phyloP scores from a whole-genome alignment of 225 moss, liverwort and hornwort genomes.

The Antitrichia curtipendula region DNA sequence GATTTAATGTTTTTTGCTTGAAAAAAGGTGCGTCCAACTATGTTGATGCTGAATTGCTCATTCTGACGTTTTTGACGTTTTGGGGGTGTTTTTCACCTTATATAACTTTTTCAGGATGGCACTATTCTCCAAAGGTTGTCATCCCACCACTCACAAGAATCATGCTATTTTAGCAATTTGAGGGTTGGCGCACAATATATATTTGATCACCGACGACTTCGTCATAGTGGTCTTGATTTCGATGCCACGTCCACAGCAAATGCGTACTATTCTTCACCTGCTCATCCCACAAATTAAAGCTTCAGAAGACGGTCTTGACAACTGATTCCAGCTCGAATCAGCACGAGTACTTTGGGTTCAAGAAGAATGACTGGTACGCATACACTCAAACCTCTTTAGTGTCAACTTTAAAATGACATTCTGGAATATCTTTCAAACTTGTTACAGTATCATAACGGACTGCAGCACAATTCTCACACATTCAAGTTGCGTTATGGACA shows the following conservation, averaged over 20 bases:
- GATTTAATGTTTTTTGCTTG: not conserved
- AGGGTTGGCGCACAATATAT: constrained; percentile 56
- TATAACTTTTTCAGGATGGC: too few relatives aligned
- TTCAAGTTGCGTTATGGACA: not conserved
- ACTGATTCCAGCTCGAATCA: not conserved
- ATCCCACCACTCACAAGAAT: too few relatives aligned
- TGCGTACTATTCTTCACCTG: constrained; percentile 70
- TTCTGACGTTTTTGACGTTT: not conserved
- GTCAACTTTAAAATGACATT: not conserved
- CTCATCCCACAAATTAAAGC: not conserved
- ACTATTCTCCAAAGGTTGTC: too few relatives aligned
- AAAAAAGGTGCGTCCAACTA: not conserved
- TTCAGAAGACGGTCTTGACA: not conserved
- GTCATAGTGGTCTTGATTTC: constrained; percentile 64
- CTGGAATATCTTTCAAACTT: not conserved
- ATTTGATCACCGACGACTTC: constrained; percentile 49
- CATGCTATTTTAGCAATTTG: not conserved
- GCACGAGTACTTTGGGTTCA: too few relatives aligned
- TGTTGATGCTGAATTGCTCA: not conserved
- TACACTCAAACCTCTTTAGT: not conserved
- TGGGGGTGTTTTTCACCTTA: not conserved
- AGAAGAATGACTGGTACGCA: too few relatives aligned
- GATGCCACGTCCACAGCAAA: constrained; percentile 82
- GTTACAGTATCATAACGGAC: not conserved
- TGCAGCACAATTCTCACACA: not conserved